These are phyloP conservation scores for Colletotrichum lupini DNA, from an alignment of 2,329 filamentous ascomycete genomes.

Conservation along the genomic window DNA sequence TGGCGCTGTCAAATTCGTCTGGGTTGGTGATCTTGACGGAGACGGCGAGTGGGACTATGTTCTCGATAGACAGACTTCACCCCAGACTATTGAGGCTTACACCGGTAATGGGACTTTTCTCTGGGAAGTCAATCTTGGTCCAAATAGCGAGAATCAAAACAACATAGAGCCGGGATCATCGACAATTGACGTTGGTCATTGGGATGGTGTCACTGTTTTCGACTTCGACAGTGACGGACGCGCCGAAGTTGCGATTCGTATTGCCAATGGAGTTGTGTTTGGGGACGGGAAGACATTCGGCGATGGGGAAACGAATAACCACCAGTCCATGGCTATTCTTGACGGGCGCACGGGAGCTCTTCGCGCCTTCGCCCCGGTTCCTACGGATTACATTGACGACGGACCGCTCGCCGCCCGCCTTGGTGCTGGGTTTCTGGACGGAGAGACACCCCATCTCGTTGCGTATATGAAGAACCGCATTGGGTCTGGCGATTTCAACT, in stretches of 20 bases:
- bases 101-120: slow-evolving; percentile 37
- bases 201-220: slow-evolving; percentile 40
- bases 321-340: slow-evolving; percentile 39
- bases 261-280: slow-evolving; percentile 39
- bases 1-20: slow-evolving; percentile 39
- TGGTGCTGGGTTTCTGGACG: slow-evolving; percentile 38
- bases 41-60: slow-evolving; percentile 40
- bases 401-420: slow-evolving; percentile 35
- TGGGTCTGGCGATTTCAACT: slow-evolving; percentile 26
- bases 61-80: slow-evolving; percentile 37
- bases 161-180: slow-evolving; percentile 38
- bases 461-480: slow-evolving; percentile 39
- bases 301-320: slow-evolving; percentile 14
- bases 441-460: slow-evolving; percentile 33
- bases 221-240: slow-evolving; percentile 40
- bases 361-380: slow-evolving; percentile 11
- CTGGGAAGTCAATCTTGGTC: slow-evolving; percentile 37
- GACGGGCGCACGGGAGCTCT: slow-evolving; percentile 38
- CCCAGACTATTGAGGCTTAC: slow-evolving; percentile 35
- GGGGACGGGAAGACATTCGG: slow-evolving; percentile 36
- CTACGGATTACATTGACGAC: slow-evolving; percentile 24
- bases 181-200: slow-evolving; percentile 38
- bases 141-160: slow-evolving; percentile 38
- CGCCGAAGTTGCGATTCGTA: slow-evolving; percentile 39
- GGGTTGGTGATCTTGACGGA: slow-evolving; percentile 40